Percentiles rank a stretch among this genome's conserved stretches.
Conservation (phyloP, 1,284 basidiomycete genomes). For the Hemileia vastatrix region DNA sequence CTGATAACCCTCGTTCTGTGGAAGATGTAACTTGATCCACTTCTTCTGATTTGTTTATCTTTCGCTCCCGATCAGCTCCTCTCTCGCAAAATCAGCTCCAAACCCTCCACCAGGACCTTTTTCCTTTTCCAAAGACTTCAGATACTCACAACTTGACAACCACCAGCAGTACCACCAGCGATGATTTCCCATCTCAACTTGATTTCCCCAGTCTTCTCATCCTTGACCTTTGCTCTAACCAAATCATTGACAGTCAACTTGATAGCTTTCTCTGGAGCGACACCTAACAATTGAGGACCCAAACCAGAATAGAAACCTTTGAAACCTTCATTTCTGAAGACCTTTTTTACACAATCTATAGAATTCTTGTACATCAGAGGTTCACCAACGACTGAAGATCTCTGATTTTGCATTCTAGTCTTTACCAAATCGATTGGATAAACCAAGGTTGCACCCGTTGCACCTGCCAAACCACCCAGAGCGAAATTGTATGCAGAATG, state of each 20-base stretch:
- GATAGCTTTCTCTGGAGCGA: slow-evolving; percentile 44
- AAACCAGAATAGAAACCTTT: slow-evolving; percentile 42
- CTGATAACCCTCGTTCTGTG: too few species aligned
- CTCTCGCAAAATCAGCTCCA: too few species aligned
- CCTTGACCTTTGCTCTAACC: slow-evolving; percentile 36
- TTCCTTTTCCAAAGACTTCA: background rate
- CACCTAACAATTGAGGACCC: slow-evolving; percentile 41
- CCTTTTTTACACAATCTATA: slow-evolving; percentile 41
- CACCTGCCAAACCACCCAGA: slow-evolving; percentile 40
- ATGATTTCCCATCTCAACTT: slow-evolving; percentile 37
- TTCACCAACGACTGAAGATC: slow-evolving; percentile 38
- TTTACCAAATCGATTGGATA: slow-evolving; percentile 44
- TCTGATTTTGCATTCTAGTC: slow-evolving; percentile 44
- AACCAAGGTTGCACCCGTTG: slow-evolving; percentile 40
- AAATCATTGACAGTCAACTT: slow-evolving; percentile 44
- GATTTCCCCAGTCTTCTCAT: slow-evolving; percentile 36
- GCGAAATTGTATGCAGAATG: slow-evolving; percentile 41
- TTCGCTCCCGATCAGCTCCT: too few species aligned
- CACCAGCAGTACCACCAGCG: slow-evolving; percentile 42
- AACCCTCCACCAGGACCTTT: background rate
- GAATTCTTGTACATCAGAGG: slow-evolving; percentile 44
- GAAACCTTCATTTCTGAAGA: slow-evolving; percentile 41
- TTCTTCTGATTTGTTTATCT: too few species aligned
- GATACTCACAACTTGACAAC: slow-evolving; percentile 35
- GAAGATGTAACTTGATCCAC: too few species aligned